Evolutionary conservation across 257 asterid genomes (phyloP).

Genomic region (Solanum paucissectum): DNA sequence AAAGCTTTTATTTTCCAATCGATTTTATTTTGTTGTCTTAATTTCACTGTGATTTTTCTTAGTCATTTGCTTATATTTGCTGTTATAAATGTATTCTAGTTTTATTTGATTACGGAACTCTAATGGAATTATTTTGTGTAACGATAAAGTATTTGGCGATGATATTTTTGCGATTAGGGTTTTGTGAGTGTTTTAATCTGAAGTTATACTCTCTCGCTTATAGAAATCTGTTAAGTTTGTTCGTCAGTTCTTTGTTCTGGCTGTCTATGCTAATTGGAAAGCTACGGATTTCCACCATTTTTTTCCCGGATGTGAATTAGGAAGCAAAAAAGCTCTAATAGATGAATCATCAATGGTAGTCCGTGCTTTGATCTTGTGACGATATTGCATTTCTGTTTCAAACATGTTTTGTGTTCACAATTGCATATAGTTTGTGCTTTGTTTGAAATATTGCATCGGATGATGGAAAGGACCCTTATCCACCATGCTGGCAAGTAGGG

Average conservation of each 20-base stretch:
- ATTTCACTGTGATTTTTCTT: background rate
- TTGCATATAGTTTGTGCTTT: background rate
- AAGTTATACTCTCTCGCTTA: background rate
- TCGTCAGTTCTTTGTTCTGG: background rate
- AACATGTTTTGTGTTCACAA: background rate
- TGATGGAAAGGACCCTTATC: background rate
- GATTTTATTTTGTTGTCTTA: background rate
- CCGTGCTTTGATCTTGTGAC: background rate
- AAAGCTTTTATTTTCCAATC: background rate
- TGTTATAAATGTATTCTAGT: background rate
- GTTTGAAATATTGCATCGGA: background rate
- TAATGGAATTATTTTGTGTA: background rate
- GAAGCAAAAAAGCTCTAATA: background rate
- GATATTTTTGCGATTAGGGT: slow-evolving; percentile 9
- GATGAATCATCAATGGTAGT: background rate
- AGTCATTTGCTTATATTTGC: background rate
- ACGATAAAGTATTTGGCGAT: background rate
- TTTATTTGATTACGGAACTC: background rate
- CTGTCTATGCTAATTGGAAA: background rate
- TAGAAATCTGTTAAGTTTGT: background rate
- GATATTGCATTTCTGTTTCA: background rate
- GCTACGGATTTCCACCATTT: background rate
- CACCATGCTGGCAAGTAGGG: background rate
- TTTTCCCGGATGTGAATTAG: background rate
- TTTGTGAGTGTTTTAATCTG: background rate